Evolutionary conservation across 108 stramenopile genomes (phyloP).

Genomic region (Nitzschia sp.): DNA sequence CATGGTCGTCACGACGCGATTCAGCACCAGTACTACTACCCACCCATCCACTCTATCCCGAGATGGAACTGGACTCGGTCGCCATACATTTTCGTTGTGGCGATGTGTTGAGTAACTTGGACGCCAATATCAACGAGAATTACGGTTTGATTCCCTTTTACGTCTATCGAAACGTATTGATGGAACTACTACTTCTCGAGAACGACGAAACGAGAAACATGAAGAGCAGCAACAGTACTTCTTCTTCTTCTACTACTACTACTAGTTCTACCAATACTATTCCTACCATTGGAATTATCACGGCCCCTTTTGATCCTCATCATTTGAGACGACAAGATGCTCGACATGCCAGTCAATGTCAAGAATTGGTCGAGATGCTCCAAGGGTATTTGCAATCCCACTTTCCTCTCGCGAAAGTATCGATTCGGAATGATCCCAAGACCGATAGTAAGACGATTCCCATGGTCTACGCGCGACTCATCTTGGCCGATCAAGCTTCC

Average conservation of each 20-base stretch:
- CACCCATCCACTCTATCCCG: background rate
- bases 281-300: conserved; percentile 36
- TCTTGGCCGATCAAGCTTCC: conserved; percentile 24
- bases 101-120: conserved; percentile 15
- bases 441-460: conserved; percentile 35
- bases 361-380: conserved; percentile 7
- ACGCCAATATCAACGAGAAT: conserved; percentile 13
- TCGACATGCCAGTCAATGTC: background rate
- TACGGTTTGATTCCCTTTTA: conserved; percentile 33
- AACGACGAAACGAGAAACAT: background rate
- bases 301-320: conserved; percentile 17
- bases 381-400: conserved; percentile 11
- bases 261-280: background rate
- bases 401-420: conserved; percentile 18
- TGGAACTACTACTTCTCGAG: background rate
- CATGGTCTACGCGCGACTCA: conserved; percentile 22
- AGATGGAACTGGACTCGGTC: conserved; percentile 27
- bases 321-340: conserved; percentile 19
- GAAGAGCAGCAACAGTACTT: background rate
- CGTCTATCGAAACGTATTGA: conserved; percentile 19
- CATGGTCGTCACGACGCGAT: background rate
- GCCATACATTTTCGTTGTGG: conserved; percentile 45
- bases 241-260: no score
- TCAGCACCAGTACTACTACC: no score
- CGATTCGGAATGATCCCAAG: conserved; percentile 28